Evolutionary conservation across 2,329 filamentous ascomycete genomes (phyloP).

Genomic region (Pseudogymnoascus sp.): DNA sequence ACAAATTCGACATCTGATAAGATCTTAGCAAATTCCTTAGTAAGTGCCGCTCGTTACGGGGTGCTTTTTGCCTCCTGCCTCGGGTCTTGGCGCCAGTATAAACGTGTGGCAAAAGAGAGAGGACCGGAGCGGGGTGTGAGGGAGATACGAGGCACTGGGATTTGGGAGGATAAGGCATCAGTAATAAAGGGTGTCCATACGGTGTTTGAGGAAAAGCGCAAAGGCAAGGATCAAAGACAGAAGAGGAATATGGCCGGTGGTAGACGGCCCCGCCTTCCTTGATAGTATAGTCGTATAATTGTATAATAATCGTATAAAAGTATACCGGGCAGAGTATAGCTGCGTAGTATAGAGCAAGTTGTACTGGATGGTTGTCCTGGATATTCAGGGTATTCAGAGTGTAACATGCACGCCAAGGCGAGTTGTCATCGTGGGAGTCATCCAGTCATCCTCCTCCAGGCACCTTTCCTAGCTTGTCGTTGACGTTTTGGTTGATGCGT

Average conservation of each 20-base stretch:
- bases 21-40: slow-evolving; percentile 9
- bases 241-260: background rate
- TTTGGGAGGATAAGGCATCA: slow-evolving; percentile 1
- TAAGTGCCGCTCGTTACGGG: slow-evolving; percentile 1
- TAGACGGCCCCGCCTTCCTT: slow-evolving; percentile 1
- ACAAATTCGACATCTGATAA: slow-evolving; percentile 6
- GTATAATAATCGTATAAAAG: too few relatives aligned
- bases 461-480: background rate
- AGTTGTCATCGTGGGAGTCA: background rate
- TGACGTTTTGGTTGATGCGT: background rate
- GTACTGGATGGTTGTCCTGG: background rate
- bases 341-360: background rate
- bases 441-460: background rate
- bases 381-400: background rate
- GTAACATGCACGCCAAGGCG: background rate
- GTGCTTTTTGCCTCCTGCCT: background rate
- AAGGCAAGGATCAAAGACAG: background rate
- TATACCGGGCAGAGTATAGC: too few relatives aligned
- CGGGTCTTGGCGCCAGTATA: background rate
- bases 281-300: background rate
- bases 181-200: slow-evolving; percentile 7
- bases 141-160: background rate
- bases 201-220: background rate
- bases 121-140: background rate
- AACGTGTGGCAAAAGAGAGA: background rate